These are phyloP conservation scores for Ceratobasidium sp. DNA, from an alignment of 1,284 basidiomycete genomes.

Conservation along the genomic window DNA sequence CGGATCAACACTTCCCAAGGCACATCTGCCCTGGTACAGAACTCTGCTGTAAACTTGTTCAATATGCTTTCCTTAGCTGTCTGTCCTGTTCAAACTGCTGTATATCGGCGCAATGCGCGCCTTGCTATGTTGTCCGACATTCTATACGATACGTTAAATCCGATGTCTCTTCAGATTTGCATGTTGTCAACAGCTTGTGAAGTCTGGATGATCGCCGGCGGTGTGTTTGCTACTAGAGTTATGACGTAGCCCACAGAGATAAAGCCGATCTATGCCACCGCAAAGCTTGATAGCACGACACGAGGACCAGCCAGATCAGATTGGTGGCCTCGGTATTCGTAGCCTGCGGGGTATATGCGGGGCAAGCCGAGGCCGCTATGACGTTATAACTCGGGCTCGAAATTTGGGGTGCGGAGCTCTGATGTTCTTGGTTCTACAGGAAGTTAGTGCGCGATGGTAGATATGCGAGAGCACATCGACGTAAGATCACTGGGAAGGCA, in stretches of 20 bases:
- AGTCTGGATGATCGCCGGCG: not conserved
- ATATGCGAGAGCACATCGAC: no score
- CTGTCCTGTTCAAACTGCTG: not conserved
- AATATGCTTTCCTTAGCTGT: not conserved
- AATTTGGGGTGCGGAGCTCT: conserved; percentile 27
- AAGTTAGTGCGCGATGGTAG: not conserved
- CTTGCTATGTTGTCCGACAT: not conserved
- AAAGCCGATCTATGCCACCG: not conserved
- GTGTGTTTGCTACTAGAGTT: no score
- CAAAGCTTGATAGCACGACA: conserved; percentile 8
- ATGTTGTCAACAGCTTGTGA: no score
- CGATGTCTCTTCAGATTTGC: no score
- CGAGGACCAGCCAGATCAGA: conserved; percentile 6
- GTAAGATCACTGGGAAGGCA: not conserved
- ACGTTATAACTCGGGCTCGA: not conserved
- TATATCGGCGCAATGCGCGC: not conserved
- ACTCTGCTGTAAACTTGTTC: not conserved
- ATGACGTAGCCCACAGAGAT: not conserved
- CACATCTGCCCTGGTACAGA: no score
- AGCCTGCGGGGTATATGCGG: conserved; percentile 11
- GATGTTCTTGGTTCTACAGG: no score
- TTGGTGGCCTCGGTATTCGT: not conserved
- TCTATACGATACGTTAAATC: not conserved
- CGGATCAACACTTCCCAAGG: no score
- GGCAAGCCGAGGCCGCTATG: not conserved